These are phyloP conservation scores for Talaromyces borbonicus DNA, from an alignment of 495 filamentous ascomycete species.

Conservation along the genomic window DNA sequence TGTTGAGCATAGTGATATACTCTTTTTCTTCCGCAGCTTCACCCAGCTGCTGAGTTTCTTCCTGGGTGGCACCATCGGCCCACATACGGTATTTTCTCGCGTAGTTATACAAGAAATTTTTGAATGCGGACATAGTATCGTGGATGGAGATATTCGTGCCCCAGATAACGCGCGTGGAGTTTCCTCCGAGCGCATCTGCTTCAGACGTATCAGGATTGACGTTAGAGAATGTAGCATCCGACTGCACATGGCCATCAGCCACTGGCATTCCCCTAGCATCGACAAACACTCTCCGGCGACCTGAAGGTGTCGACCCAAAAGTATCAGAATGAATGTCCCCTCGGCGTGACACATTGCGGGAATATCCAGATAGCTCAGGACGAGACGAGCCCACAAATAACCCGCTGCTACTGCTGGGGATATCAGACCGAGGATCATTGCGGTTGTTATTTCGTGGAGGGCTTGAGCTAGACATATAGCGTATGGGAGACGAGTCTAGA, in stretches of 20 bases:
- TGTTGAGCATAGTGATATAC: constrained; percentile 78
- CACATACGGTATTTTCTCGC: constrained; percentile 89
- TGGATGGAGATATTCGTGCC: constrained; percentile 92
- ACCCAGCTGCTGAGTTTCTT: constrained; percentile 54
- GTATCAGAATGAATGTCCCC: constrained; percentile 77
- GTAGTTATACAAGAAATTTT: constrained; percentile 84
- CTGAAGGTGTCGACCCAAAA: constrained; percentile 52
- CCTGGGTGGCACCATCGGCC: constrained; percentile 68
- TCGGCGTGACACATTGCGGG: constrained; percentile 44
- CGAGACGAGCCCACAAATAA: constrained; percentile 69
- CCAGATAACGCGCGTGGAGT: constrained; percentile 80
- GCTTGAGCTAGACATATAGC: constrained; percentile 80
- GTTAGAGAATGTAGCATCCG: constrained; percentile 84
- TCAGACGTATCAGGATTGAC: constrained; percentile 83
- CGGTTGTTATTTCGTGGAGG: constrained; percentile 52
- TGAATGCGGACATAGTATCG: constrained; percentile 77
- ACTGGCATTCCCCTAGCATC: constrained; percentile 72
- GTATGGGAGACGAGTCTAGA: constrained; percentile 81
- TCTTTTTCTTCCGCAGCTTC: constrained; percentile 55
- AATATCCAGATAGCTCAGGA: constrained; percentile 37
- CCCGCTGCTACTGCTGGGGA: constrained; percentile 70
- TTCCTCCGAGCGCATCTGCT: constrained; percentile 75
- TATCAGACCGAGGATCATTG: constrained; percentile 45
- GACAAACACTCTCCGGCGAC: constrained; percentile 65
- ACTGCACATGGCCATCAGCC: constrained; percentile 40